A percentile compares a stretch with the other conserved stretches of the same genome.
Evolutionary conservation across 176 grass and related monocot genomes (phyloP).

Genomic region (Dendrocalamus sinicus): DNA sequence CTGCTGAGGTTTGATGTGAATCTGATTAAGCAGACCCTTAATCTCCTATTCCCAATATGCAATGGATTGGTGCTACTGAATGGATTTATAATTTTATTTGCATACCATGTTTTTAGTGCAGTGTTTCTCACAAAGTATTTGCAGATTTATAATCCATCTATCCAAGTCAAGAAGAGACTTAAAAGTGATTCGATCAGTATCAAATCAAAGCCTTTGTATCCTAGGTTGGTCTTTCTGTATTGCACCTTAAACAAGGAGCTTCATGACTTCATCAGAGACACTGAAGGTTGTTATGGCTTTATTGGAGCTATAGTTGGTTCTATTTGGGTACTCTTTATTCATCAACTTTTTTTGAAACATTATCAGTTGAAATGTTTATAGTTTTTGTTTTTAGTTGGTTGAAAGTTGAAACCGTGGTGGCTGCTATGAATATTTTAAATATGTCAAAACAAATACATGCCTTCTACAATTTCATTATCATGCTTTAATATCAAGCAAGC

Average conservation of each 20-base stretch:
- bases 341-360: background rate
- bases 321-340: slow-evolving; percentile 49
- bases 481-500: slow-evolving; percentile 14
- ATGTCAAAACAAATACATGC: slow-evolving; percentile 10
- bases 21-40: background rate
- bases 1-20: background rate
- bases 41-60: background rate
- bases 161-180: slow-evolving; percentile 54
- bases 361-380: slow-evolving; percentile 1
- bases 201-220: slow-evolving; percentile 76
- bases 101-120: background rate
- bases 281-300: slow-evolving; percentile 77
- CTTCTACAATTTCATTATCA: background rate
- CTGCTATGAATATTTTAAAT: background rate
- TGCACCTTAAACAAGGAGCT: slow-evolving; percentile 80
- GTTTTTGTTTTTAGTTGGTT: background rate
- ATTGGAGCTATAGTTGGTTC: slow-evolving; percentile 79
- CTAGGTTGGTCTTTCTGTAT: slow-evolving; percentile 75
- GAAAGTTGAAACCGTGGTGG: background rate
- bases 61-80: background rate
- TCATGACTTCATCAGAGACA: slow-evolving; percentile 79
- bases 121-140: slow-evolving; percentile 29
- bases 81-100: slow-evolving; percentile 21
- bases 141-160: slow-evolving; percentile 84
- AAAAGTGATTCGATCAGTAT: slow-evolving; percentile 62